Conservation (phyloP, 345 rosid species). For the Cardamine chenopodiifolia region DNA sequence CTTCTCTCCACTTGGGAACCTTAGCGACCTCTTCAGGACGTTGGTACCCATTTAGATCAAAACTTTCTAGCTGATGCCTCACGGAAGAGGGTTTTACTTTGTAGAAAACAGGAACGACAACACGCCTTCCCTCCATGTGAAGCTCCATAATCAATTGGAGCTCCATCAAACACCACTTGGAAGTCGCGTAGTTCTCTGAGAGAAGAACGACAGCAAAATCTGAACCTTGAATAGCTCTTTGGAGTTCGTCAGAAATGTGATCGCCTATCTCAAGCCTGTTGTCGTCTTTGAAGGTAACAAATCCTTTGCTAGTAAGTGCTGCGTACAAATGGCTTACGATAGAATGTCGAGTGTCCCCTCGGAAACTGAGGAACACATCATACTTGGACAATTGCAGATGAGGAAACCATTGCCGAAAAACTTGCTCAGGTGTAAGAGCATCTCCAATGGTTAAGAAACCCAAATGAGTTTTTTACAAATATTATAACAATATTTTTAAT, state of each 20-base stretch:
- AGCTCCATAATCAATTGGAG: no score
- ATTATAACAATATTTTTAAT: no score
- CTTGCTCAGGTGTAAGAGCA: no score
- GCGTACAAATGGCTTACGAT: constrained; percentile 19
- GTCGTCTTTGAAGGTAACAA: constrained; percentile 22
- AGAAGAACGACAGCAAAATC: no score
- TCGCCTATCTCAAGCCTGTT: no score
- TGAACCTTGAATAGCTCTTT: no score
- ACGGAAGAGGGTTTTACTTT: constrained; percentile 19
- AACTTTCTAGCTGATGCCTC: constrained; percentile 22
- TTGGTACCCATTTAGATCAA: neutral
- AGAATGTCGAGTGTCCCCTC: constrained; percentile 4
- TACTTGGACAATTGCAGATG: neutral
- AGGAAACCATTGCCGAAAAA: neutral
- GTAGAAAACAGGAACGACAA: constrained; percentile 33
- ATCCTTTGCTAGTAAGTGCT: constrained; percentile 14
- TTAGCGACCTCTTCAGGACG: neutral
- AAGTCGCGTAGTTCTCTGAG: no score
- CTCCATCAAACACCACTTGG: no score
- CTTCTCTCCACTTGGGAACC: constrained; percentile 19
- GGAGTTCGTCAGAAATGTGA: no score
- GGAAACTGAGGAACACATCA: constrained; percentile 27
- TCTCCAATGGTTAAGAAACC: no score
- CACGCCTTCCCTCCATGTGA: neutral
- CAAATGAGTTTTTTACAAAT: no score